Base-by-base conservation (phyloP, 2,329 filamentous ascomycete genomes). In the Neocatenulostroma microsporum region DNA sequence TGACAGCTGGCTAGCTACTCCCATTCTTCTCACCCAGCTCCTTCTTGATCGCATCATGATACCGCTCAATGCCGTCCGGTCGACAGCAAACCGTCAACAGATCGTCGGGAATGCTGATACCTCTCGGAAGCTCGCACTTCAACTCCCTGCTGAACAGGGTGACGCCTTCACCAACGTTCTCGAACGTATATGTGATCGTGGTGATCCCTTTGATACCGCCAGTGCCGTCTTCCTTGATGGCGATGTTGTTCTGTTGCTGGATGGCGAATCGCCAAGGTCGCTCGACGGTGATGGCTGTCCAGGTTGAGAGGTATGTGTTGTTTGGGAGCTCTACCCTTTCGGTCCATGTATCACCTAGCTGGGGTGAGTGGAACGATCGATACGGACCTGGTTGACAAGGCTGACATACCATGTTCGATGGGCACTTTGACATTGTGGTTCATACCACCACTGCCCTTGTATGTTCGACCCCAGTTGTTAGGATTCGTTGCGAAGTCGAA, bases 361-460 rank as follows among this genome's bases (percentile, higher is more conserved):
- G n/a, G 2, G 41, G 30, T 3, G 40, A 27, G n/a, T 40, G 29
- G 14, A 20, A 33, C 14, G 34, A 26, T 15, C 34, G 28, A 14
- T 34, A 25, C 18, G 18, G 20, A 8, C 18, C 31, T 27, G 8
- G n/a, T n/a, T 24, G 8, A 8, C 23, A n/a, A 8, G 9, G 9
- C 8, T n/a, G 23, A 8, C 23, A 8, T 8, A 8, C 23, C 23
- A 24, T 24, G 23, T 24, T 24, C 23, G 23, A 24, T 24, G 8
- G 23, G 23, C n/a, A 24, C 23, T n/a, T 24, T 24, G 9, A 24
- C 23, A 8, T 24, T 8, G 23, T 45, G 23, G 28, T 43, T 32
- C 34, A 43, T 40, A 14, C 37, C 43, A 10, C 40, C 43, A 32
- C 34, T 38, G 33, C 43, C 43, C 23, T 42, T 40, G 31, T 45